These are phyloP conservation scores for Rhododendron molle DNA, from an alignment of 148 eudicot genomes.

Conservation along the genomic window DNA sequence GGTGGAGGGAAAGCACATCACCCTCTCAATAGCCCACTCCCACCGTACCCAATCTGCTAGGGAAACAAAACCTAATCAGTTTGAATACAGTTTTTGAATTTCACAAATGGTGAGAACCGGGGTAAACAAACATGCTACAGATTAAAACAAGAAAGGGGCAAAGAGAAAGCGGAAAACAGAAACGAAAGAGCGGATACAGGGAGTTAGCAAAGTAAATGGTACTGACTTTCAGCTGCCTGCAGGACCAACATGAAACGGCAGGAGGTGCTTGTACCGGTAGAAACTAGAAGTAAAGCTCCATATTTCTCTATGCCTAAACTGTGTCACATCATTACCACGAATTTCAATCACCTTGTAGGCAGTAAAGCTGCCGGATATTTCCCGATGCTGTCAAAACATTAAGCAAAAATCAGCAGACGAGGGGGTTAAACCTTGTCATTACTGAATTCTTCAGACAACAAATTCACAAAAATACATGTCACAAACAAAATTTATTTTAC, in stretches of 20 bases:
- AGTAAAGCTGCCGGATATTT: slow-evolving; percentile 83
- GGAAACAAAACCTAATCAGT: not conserved
- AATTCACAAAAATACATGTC: not conserved
- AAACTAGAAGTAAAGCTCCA: not conserved
- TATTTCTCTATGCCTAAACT: not conserved
- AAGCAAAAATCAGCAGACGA: not conserved
- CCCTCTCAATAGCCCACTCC: not conserved
- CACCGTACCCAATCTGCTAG: not conserved
- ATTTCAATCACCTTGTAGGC: slow-evolving; percentile 63
- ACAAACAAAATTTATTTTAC: not conserved
- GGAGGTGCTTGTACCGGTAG: not conserved
- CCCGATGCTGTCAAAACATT: slow-evolving; percentile 68
- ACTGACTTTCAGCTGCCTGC: slow-evolving; percentile 17
- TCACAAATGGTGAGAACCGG: slow-evolving; percentile 7
- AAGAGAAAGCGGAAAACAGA: not conserved
- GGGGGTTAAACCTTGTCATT: not conserved
- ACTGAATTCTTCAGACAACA: not conserved
- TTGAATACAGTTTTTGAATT: slow-evolving; percentile 11
- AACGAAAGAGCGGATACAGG: not conserved
- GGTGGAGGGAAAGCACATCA: not conserved
- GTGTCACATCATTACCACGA: not conserved
- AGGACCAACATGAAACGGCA: slow-evolving; percentile 16
- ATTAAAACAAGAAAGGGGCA: not conserved
- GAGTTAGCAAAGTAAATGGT: slow-evolving; percentile 7
- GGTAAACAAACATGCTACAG: slow-evolving; percentile 1